These are phyloP conservation scores for Penicillium sp. DNA, from an alignment of 2,329 filamentous ascomycete genomes.

Conservation along the genomic window DNA sequence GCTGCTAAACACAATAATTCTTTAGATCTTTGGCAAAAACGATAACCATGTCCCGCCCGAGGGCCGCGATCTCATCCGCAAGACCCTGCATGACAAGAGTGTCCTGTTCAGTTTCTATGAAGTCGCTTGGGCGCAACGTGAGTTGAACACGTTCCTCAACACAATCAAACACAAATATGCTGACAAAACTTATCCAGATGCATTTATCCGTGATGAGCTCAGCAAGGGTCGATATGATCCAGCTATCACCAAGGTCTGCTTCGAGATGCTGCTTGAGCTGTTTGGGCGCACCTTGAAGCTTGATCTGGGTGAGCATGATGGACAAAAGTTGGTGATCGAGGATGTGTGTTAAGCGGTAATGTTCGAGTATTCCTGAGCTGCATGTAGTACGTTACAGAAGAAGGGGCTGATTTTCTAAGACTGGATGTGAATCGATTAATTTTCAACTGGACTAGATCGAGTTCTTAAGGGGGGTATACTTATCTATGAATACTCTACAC, in stretches of 20 bases:
- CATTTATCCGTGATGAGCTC: conserved; percentile 88
- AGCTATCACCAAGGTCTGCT: conserved; percentile 80
- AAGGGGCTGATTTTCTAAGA: not conserved
- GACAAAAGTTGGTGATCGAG: conserved; percentile 61
- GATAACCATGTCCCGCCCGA: conserved; percentile 85
- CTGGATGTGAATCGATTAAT: not conserved
- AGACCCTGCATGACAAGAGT: conserved; percentile 73
- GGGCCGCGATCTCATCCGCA: conserved; percentile 78
- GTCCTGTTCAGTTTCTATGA: conserved; percentile 80
- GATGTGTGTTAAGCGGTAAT: conserved; percentile 62
- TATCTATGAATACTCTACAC: not conserved
- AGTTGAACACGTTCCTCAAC: conserved; percentile 28
- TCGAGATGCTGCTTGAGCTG: conserved; percentile 83
- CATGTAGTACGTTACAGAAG: not conserved
- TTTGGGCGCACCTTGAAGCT: conserved; percentile 76
- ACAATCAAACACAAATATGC: not conserved
- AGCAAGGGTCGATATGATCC: conserved; percentile 94
- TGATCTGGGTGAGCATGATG: conserved; percentile 70
- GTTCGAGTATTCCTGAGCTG: not conserved
- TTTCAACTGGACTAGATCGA: not conserved
- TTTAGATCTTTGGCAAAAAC: conserved; percentile 77
- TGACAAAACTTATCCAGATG: conserved; percentile 51
- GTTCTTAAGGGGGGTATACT: not conserved
- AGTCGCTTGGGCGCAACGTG: conserved; percentile 84
- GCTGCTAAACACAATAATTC: not conserved